Conservation (phyloP, 1,284 basidiomycete species). For the Papiliotrema terrestris region DNA sequence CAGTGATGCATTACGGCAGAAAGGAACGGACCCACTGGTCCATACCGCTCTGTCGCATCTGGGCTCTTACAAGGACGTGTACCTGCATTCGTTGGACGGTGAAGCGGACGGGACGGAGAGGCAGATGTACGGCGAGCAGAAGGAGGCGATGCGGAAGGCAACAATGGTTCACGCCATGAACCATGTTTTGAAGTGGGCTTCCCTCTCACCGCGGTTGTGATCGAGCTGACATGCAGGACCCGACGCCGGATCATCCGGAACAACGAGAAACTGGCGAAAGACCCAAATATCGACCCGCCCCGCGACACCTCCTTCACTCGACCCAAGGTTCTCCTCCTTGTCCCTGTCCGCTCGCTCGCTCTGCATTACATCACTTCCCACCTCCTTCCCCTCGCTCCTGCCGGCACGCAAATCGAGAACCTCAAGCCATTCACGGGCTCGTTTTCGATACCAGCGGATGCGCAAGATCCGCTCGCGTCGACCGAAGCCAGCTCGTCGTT, state of each 20-base stretch:
- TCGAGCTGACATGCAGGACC: constrained; percentile 60
- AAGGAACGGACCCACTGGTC: constrained; percentile 53
- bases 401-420: constrained; percentile 75
- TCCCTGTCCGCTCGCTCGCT: constrained; percentile 88
- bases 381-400: constrained; percentile 64
- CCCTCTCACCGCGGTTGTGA: not conserved
- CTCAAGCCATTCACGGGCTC: constrained; percentile 74
- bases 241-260: constrained; percentile 89
- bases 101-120: constrained; percentile 45
- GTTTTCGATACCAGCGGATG: constrained; percentile 75
- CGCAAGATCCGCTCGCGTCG: constrained; percentile 70
- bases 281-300: constrained; percentile 55
- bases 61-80: constrained; percentile 64
- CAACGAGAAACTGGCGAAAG: constrained; percentile 78
- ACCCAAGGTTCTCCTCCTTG: constrained; percentile 84
- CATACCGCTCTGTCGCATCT: constrained; percentile 58
- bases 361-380: constrained; percentile 66
- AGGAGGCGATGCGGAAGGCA: constrained; percentile 59
- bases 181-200: constrained; percentile 73
- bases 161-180: constrained; percentile 73
- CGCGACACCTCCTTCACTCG: constrained; percentile 98
- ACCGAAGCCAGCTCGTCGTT: constrained; percentile 59
- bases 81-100: constrained; percentile 59
- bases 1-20: constrained; percentile 51
- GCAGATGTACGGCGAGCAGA: constrained; percentile 32